phyloP scores from a whole-genome alignment of 2,329 filamentous ascomycete species.

The Stenocarpella maydis region DNA sequence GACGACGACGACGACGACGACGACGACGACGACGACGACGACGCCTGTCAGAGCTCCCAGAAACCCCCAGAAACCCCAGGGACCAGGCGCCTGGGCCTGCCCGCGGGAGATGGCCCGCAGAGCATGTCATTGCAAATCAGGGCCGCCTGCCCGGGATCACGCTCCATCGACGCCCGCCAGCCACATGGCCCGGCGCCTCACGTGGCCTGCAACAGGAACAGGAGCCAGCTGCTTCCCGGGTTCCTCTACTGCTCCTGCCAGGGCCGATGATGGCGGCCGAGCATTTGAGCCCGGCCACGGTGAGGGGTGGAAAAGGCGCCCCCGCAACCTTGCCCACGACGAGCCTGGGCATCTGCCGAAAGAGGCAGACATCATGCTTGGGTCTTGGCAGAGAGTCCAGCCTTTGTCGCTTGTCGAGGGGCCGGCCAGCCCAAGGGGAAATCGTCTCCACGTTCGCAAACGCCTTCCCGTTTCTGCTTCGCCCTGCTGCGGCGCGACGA shows the following conservation, averaged over 20 bases:
- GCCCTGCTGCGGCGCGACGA: not conserved
- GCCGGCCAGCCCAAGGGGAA: not conserved
- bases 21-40: no score
- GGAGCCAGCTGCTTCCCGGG: not conserved
- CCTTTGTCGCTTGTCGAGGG: not conserved
- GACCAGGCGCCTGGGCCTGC: constrained; percentile 2
- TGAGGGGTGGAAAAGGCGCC: not conserved
- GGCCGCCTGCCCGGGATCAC: no score
- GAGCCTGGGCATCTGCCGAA: not conserved
- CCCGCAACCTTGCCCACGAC: not conserved
- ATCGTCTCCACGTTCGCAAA: not conserved
- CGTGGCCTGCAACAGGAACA: not conserved
- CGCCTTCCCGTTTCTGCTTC: constrained; percentile 1
- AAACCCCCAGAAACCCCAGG: not conserved
- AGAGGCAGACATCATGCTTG: constrained; percentile 4
- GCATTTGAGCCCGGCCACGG: not conserved
- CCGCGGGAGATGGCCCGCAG: no score
- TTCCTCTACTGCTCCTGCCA: not conserved
- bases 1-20: no score
- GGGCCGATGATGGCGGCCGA: not conserved
- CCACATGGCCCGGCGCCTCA: not conserved
- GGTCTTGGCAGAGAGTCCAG: not conserved
- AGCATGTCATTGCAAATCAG: no score
- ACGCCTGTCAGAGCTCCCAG: constrained; percentile 5
- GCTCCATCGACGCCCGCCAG: constrained; percentile 1